A percentile compares a stretch with the other conserved stretches of the same genome.
phyloP scores from a whole-genome alignment of 306 rosid genomes.

The Macrotyloma uniflorum region DNA sequence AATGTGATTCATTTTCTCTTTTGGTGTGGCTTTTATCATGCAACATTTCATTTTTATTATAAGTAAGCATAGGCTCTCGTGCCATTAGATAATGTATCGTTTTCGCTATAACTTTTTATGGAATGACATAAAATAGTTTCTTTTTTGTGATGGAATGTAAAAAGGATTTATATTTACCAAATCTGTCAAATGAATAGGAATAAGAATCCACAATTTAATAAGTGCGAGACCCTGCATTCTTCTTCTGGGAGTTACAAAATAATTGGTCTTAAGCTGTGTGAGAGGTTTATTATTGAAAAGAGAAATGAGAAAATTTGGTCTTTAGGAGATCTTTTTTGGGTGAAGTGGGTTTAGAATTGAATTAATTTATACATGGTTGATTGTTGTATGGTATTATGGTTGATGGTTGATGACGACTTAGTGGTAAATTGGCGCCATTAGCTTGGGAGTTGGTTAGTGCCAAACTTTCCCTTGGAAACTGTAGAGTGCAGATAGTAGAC shows the following conservation, averaged over 20 bases:
- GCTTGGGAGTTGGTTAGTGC: slow-evolving; percentile 30
- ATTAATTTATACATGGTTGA: background rate
- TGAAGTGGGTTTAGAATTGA: background rate
- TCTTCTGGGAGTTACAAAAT: background rate
- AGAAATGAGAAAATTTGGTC: background rate
- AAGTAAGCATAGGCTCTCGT: background rate
- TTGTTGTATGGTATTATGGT: background rate
- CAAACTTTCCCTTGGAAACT: background rate
- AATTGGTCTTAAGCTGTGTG: background rate
- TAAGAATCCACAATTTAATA: background rate
- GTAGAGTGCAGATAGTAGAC: slow-evolving; percentile 7
- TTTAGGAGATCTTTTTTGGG: background rate
- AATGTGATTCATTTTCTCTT: background rate
- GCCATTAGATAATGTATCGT: background rate
- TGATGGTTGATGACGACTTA: slow-evolving; percentile 2
- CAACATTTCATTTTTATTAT: background rate
- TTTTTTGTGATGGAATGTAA: background rate
- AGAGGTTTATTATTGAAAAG: background rate
- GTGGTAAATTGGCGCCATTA: slow-evolving; percentile 24
- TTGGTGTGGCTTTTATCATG: background rate
- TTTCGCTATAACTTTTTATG: background rate
- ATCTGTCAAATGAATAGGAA: background rate
- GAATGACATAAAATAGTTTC: background rate
- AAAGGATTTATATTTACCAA: background rate
- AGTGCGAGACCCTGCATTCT: background rate